A percentile compares a stretch with the other conserved stretches of the same genome.
phyloP scores from a whole-genome alignment of 2,329 filamentous ascomycete species.

The Aspergillus sp. region DNA sequence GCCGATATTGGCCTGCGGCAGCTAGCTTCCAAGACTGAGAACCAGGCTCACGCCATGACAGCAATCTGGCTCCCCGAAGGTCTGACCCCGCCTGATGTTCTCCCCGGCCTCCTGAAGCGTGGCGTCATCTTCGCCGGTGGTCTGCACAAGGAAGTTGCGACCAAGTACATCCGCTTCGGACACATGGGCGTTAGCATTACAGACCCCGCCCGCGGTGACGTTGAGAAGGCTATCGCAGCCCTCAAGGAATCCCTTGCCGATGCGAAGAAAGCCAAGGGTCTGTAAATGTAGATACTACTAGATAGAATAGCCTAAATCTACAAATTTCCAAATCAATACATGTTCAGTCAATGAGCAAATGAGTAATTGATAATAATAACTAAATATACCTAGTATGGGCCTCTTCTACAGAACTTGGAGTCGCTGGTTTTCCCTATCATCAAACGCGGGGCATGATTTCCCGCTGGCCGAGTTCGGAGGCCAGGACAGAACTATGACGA shows the following conservation, averaged over 20 bases:
- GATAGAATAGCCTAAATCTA: background rate
- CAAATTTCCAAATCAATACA: background rate
- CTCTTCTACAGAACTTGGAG: too few species aligned
- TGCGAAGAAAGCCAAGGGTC: conserved; percentile 62
- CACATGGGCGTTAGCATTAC: conserved; percentile 96
- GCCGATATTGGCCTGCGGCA: conserved; percentile 81
- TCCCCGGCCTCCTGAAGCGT: conserved; percentile 81
- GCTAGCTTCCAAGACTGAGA: conserved; percentile 77
- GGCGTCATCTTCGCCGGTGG: conserved; percentile 94
- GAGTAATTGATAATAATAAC: too few species aligned
- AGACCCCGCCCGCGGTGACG: conserved; percentile 74
- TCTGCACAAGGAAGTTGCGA: conserved; percentile 90
- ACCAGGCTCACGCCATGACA: conserved; percentile 97
- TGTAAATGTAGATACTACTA: conserved; percentile 24
- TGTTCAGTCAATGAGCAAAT: background rate
- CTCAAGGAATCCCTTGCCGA: conserved; percentile 73
- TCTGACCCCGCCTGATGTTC: conserved; percentile 74
- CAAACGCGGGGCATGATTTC: background rate
- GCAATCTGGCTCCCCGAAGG: conserved; percentile 91
- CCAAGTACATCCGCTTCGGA: conserved; percentile 92
- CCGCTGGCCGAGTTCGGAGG: background rate
- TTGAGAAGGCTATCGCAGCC: conserved; percentile 79
- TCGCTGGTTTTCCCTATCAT: background rate
- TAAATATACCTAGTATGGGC: too few species aligned
- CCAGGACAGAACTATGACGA: background rate